Conservation (phyloP, 2,329 filamentous ascomycete species). For the Epichloe festucae region DNA sequence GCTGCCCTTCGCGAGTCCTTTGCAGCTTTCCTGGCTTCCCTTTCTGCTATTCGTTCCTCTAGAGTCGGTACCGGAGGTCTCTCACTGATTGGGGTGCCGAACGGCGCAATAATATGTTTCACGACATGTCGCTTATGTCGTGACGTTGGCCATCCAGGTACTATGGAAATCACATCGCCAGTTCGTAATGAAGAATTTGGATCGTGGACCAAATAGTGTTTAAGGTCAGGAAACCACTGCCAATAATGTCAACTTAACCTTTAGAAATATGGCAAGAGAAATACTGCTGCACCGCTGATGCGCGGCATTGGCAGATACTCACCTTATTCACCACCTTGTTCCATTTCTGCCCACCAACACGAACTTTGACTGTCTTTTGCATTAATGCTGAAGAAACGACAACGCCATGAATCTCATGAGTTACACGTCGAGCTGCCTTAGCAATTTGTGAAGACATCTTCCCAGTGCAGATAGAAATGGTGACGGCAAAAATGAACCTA, state of each 20-base stretch:
- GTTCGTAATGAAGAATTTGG: slow-evolving; percentile 58
- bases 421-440: slow-evolving; percentile 29
- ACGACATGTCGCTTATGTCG: slow-evolving; percentile 62
- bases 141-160: slow-evolving; percentile 50
- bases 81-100: slow-evolving; percentile 47
- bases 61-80: slow-evolving; percentile 53
- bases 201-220: slow-evolving; percentile 63
- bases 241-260: not conserved
- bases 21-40: slow-evolving; percentile 38
- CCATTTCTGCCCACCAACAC: slow-evolving; percentile 58
- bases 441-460: slow-evolving; percentile 29
- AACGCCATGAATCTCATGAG: slow-evolving; percentile 48
- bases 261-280: not conserved
- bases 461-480: not conserved
- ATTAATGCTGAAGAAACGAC: slow-evolving; percentile 69
- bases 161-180: slow-evolving; percentile 64
- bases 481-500: not conserved
- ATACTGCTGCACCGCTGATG: not conserved
- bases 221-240: slow-evolving; percentile 47
- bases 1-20: slow-evolving; percentile 43
- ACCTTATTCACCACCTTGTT: slow-evolving; percentile 64
- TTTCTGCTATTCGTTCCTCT: slow-evolving; percentile 44
- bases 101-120: slow-evolving; percentile 59
- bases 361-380: slow-evolving; percentile 68
- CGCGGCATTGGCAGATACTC: slow-evolving; percentile 7